Conservation (phyloP, 371 early-diverging fungal genomes). For the Mucor ambiguus region DNA sequence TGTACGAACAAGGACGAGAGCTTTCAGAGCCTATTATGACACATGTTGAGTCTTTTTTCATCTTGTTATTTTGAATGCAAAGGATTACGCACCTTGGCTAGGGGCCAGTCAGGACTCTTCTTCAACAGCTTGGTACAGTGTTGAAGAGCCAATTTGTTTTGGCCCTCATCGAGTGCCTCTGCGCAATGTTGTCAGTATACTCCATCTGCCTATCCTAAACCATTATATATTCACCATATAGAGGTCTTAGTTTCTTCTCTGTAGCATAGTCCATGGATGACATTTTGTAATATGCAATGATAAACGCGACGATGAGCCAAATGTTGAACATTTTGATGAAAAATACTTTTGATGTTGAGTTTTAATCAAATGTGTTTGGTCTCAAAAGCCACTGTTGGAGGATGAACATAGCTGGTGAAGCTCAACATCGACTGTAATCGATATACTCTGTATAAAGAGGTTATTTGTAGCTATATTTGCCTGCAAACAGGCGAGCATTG, state of each 20-base stretch:
- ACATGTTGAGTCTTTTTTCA: not conserved
- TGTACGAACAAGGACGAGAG: constrained; percentile 69
- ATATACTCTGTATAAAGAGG: too few relatives aligned
- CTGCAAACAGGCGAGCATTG: not conserved
- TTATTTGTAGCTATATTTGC: too few relatives aligned
- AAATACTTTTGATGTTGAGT: constrained; percentile 5
- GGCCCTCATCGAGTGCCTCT: constrained; percentile 79
- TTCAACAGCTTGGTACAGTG: constrained; percentile 73
- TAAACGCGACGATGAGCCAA: not conserved
- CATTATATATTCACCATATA: constrained; percentile 41
- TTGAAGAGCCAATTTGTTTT: constrained; percentile 69
- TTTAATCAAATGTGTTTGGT: constrained; percentile 1
- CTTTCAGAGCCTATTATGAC: constrained; percentile 78
- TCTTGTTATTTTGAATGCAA: constrained; percentile 2
- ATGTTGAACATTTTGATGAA: not conserved
- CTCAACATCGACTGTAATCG: not conserved
- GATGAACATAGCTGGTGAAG: not conserved
- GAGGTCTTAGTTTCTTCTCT: constrained; percentile 50
- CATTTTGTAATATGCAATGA: constrained; percentile 3
- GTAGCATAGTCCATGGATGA: constrained; percentile 35
- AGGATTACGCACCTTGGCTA: constrained; percentile 54
- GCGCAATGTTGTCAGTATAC: not conserved
- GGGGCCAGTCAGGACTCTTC: constrained; percentile 68
- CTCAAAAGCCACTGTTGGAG: constrained; percentile 3
- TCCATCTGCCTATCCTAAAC: not conserved